Base-by-base conservation (phyloP, 2,329 filamentous ascomycete genomes). In the Fusarium tjaetaba region DNA sequence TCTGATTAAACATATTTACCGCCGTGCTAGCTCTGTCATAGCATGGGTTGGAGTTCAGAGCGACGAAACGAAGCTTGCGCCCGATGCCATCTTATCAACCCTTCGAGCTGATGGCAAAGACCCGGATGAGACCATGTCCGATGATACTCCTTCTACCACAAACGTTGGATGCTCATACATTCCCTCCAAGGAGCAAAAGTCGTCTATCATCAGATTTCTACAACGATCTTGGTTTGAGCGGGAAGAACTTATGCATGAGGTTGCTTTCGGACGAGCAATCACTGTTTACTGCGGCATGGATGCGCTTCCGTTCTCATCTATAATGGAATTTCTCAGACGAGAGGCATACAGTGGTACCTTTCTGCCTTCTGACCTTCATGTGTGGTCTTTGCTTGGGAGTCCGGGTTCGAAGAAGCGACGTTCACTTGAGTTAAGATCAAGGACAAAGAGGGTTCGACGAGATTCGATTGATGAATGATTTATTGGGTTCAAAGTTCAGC, bases 191-290 rank as follows among this genome's bases (percentile, higher is more conserved):
- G 11, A 41, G 1, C 5, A 38, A 30, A 24, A 24, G 1, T 16
- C 18, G 5, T 34, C 41, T 2, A 32, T 67, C 11, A 1, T 26
- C 4, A 18, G 4, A 2, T 13, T 68, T 8, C 4, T 68, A 0
- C 28, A 10, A 7, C 41, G 62, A 14, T 61, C 62, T 18, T 68
- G 65, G 65, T 68, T 68, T 10, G 53, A 53, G 5, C 30, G 65
- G 2, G 15, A 20, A 18, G 52, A 20, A 1, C 10, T 68, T 0
- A 42, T 67, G 2, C 28, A 55, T 2, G 65, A 68, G 2, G 46
- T 68, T 1, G 53, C 65, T 8, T 41, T 67, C 3, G 55, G 63
- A 2, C 16, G 48, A n/a, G 42, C 51, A 13, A 67, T 65, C 10
- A 58, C 26, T n/a, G 61, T 65, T 11, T 51, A 67, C n/a, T 65